Percentiles rank a stretch among this genome's conserved stretches.
Evolutionary conservation across 192 early-diverging fungal species (phyloP).

Genomic region (Backusella circina): DNA sequence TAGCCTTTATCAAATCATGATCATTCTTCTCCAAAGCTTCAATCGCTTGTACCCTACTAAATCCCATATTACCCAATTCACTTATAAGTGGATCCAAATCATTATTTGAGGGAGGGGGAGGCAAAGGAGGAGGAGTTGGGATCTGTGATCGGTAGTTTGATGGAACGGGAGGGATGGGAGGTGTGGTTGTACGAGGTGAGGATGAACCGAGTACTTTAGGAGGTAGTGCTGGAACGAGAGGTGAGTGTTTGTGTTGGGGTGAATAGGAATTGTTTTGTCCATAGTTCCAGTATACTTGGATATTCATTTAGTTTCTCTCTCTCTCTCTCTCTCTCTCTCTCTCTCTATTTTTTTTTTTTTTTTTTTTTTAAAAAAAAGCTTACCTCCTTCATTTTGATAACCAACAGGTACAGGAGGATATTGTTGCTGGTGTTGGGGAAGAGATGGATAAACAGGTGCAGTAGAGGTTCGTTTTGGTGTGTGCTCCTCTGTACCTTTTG

Average conservation of each 20-base stretch:
- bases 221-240: constrained; percentile 14
- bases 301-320: neutral
- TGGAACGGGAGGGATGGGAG: constrained; percentile 6
- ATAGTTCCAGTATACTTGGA: constrained; percentile 8
- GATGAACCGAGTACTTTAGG: constrained; percentile 18
- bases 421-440: neutral
- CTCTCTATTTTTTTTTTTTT: neutral
- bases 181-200: neutral
- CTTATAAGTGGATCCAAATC: constrained; percentile 6
- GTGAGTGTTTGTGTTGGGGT: neutral
- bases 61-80: constrained; percentile 71
- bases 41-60: constrained; percentile 63
- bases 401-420: neutral
- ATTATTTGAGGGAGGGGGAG: constrained; percentile 3
- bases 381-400: constrained; percentile 12
- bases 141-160: neutral
- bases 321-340: neutral
- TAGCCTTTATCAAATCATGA: constrained; percentile 69
- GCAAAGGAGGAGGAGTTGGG: constrained; percentile 10
- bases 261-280: constrained; percentile 3
- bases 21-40: constrained; percentile 73
- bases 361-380: neutral
- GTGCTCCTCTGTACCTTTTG: neutral
- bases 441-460: neutral
- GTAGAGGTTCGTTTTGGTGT: neutral